phyloP scores from a whole-genome alignment of 2,329 filamentous ascomycete species.

The Cadophora sp. region DNA sequence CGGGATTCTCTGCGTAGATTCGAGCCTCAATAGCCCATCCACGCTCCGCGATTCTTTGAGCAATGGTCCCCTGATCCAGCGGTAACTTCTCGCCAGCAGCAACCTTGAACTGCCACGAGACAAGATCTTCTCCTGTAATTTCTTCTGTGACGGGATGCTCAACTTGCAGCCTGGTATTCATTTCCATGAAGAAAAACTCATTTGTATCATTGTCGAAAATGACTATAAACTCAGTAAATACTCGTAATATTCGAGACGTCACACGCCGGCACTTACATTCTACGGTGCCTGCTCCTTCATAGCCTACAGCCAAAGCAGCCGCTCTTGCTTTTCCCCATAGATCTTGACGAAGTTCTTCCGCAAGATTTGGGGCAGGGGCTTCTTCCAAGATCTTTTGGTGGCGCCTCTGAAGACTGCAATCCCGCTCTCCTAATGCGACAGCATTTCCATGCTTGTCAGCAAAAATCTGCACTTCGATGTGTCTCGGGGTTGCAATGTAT shows the following conservation, averaged over 20 bases:
- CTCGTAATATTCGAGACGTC: neutral
- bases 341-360: slow-evolving; percentile 62
- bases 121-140: slow-evolving; percentile 79
- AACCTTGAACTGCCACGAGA: slow-evolving; percentile 94
- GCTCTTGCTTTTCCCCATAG: slow-evolving; percentile 71
- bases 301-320: slow-evolving; percentile 77
- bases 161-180: slow-evolving; percentile 90
- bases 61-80: slow-evolving; percentile 68
- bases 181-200: slow-evolving; percentile 83
- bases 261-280: slow-evolving; percentile 69
- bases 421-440: slow-evolving; percentile 84
- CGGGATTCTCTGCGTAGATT: slow-evolving; percentile 96
- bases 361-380: slow-evolving; percentile 76
- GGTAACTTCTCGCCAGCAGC: slow-evolving; percentile 74
- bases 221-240: slow-evolving; percentile 71
- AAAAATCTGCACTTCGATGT: slow-evolving; percentile 92
- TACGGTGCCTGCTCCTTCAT: slow-evolving; percentile 87
- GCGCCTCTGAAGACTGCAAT: slow-evolving; percentile 85
- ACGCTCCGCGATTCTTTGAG: slow-evolving; percentile 71
- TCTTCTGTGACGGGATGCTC: slow-evolving; percentile 94
- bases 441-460: slow-evolving; percentile 81
- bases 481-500: slow-evolving; percentile 79
- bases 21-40: slow-evolving; percentile 94
- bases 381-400: slow-evolving; percentile 95
- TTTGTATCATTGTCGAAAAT: slow-evolving; percentile 84